Percentiles rank a stretch among this genome's conserved stretches.
phyloP scores from a whole-genome alignment of 2,329 filamentous ascomycete species.

The Alternaria atra region DNA sequence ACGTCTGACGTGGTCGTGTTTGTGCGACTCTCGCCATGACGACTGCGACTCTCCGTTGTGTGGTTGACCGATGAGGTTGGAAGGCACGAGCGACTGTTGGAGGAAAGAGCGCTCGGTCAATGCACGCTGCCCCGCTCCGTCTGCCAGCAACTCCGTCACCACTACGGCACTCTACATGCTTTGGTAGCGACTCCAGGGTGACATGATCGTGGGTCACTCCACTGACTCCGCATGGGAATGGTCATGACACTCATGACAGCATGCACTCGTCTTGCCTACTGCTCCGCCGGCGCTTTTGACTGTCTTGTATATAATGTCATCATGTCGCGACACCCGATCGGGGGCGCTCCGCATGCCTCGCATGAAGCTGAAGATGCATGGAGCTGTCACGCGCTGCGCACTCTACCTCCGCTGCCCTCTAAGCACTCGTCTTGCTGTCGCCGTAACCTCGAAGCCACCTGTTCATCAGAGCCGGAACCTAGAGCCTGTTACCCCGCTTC shows the following conservation, averaged over 20 bases:
- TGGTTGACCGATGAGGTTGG: constrained; percentile 27
- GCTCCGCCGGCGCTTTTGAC: background rate
- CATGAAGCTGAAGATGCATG: constrained; percentile 38
- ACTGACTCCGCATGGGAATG: background rate
- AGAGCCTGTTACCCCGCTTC: constrained; percentile 51
- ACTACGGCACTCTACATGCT: constrained; percentile 7
- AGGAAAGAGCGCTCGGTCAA: constrained; percentile 29
- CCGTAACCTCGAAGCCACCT: constrained; percentile 49
- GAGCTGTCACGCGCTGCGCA: constrained; percentile 46
- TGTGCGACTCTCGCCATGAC: constrained; percentile 23
- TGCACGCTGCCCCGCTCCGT: constrained; percentile 24
- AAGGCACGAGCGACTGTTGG: constrained; percentile 19
- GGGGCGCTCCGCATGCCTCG: constrained; percentile 38
- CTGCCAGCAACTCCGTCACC: constrained; percentile 11
- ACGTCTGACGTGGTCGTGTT: constrained; percentile 27
- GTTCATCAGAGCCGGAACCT: constrained; percentile 40
- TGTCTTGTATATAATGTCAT: constrained; percentile 7
- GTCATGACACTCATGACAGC: constrained; percentile 13
- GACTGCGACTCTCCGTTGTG: constrained; percentile 25
- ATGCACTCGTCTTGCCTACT: background rate
- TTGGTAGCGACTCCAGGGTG: constrained; percentile 6
- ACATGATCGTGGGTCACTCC: background rate
- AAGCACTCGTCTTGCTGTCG: constrained; percentile 36
- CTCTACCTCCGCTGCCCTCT: constrained; percentile 36
- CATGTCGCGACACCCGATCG: constrained; percentile 35